These are phyloP conservation scores for Ceratocystis eucalypticola DNA, from an alignment of 2,329 filamentous ascomycete species.

Conservation along the genomic window DNA sequence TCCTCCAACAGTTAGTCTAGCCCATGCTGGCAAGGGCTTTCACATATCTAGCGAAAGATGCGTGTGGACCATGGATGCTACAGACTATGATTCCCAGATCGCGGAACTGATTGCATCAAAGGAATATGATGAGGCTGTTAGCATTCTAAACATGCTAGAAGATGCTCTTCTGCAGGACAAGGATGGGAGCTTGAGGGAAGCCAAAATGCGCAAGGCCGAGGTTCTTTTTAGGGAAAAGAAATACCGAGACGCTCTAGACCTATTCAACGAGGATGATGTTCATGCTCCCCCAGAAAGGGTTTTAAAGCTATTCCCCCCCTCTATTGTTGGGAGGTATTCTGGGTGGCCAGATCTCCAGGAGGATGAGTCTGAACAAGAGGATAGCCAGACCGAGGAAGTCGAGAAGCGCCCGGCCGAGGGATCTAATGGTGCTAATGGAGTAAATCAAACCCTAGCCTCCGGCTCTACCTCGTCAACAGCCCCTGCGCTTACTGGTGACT, in stretches of 20 bases:
- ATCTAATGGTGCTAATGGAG: conserved; percentile 2
- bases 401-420: conserved; percentile 20
- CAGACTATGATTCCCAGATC: conserved; percentile 82
- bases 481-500: not conserved
- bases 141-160: conserved; percentile 76
- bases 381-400: conserved; percentile 21
- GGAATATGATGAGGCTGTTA: conserved; percentile 82
- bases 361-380: conserved; percentile 31
- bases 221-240: conserved; percentile 67
- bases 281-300: conserved; percentile 82
- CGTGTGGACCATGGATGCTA: conserved; percentile 92
- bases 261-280: conserved; percentile 74
- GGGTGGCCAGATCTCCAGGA: conserved; percentile 35
- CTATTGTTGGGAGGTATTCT: conserved; percentile 72
- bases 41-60: conserved; percentile 80
- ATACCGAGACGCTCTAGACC: conserved; percentile 72
- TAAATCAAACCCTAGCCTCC: not conserved
- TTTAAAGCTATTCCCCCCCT: conserved; percentile 66
- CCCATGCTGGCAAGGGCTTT: conserved; percentile 91
- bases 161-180: conserved; percentile 82
- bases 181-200: conserved; percentile 61
- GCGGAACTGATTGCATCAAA: conserved; percentile 61
- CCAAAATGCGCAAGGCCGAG: conserved; percentile 87
- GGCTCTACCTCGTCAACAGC: not conserved
- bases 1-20: conserved; percentile 82